Percentiles rank a stretch among this genome's conserved stretches.
Conservation (phyloP, 257 asterid species). For the Agastache rugosa region DNA sequence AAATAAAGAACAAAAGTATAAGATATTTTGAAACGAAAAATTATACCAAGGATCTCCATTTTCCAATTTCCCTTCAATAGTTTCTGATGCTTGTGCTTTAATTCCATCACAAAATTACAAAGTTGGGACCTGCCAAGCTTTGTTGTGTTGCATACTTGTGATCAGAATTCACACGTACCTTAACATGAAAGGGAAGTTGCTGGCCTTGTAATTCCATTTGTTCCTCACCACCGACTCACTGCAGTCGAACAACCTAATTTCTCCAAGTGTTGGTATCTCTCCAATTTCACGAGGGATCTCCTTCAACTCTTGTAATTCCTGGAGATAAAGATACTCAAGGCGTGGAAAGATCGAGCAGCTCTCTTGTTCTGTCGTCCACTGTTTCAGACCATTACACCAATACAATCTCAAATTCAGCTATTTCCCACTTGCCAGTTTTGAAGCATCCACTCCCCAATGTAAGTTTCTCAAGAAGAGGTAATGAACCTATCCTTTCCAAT, state of each 20-base stretch:
- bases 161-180: too few species aligned
- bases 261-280: neutral
- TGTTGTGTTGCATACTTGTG: too few species aligned
- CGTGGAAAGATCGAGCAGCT: neutral
- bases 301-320: neutral
- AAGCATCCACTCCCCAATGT: neutral
- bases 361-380: neutral
- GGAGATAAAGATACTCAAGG: neutral
- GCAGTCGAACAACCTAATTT: neutral
- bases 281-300: neutral
- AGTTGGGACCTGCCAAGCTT: neutral
- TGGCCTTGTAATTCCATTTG: neutral
- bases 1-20: too few species aligned
- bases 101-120: too few species aligned
- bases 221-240: neutral
- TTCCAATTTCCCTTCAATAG: too few species aligned
- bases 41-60: too few species aligned
- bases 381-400: neutral
- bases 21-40: too few species aligned
- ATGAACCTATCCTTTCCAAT: neutral
- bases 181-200: neutral
- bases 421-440: neutral
- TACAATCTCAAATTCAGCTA: neutral
- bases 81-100: too few species aligned
- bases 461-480: neutral